These are phyloP conservation scores for Asterionellopsis glacialis DNA, from an alignment of 108 stramenopile species.

Conservation along the genomic window DNA sequence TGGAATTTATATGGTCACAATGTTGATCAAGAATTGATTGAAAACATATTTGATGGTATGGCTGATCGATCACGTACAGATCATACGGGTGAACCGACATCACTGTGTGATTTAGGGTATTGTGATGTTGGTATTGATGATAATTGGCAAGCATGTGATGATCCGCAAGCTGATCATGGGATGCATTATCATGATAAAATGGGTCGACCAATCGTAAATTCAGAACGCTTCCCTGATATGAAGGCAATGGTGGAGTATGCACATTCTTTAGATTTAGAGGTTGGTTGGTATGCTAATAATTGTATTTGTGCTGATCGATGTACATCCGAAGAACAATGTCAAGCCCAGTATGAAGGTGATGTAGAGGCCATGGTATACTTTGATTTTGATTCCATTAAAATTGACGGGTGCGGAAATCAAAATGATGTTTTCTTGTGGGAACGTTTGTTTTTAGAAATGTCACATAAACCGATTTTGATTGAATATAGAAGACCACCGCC, in stretches of 20 bases:
- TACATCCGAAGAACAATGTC: conserved; percentile 6
- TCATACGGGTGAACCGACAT: conserved; percentile 7
- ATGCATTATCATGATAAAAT: conserved; percentile 32
- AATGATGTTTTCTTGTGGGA: conserved; percentile 16
- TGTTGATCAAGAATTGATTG: conserved; percentile 19
- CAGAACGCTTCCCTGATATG: conserved; percentile 23
- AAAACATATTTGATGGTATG: conserved; percentile 24
- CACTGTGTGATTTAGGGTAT: conserved; percentile 36
- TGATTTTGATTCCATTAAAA: conserved; percentile 31
- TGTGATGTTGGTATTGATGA: conserved; percentile 45
- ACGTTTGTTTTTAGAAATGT: conserved; percentile 5
- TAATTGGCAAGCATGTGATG: conserved; percentile 30
- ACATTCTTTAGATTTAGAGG: conserved; percentile 30
- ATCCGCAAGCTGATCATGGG: conserved; percentile 6
- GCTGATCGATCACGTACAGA: conserved; percentile 15
- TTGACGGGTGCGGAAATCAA: conserved; percentile 37
- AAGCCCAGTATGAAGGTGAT: conserved; percentile 13
- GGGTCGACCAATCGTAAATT: conserved; percentile 35
- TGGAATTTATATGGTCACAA: conserved; percentile 26
- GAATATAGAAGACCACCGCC: conserved; percentile 10
- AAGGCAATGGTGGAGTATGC: conserved; percentile 26
- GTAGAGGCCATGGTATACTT: conserved; percentile 27
- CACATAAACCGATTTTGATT: conserved; percentile 1
- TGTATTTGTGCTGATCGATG: conserved; percentile 22
- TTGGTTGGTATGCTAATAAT: conserved; percentile 54